Evolutionary conservation across 2,329 filamentous ascomycete genomes (phyloP), one percentile per base, ranked within the genome.

Genomic region (Exophiala sideris): DNA sequence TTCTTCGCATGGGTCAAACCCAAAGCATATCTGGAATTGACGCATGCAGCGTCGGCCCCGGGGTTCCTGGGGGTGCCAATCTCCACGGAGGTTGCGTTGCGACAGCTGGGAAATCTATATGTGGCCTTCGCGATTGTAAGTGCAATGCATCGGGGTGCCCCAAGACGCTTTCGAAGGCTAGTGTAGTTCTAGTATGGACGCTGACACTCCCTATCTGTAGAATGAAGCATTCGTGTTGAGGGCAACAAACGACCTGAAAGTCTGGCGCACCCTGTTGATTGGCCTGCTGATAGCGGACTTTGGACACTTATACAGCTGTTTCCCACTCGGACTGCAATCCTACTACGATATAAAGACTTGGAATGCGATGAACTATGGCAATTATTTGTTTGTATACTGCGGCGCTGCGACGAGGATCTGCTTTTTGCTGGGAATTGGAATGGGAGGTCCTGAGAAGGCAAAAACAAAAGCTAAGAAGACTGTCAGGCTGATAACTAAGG

Each of bases 91-190:
- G 82, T 91, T 54, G 83, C 83, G 38, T 76, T 91, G 64, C 83
- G 84, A 14, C 88, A 92, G 72, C 79, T 92, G 32, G 86, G 86
- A 40, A 91, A 90, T 70, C 76, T 91, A 58, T 92, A 91, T 72
- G 70, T 91, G 36, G 80, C 88, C 54, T 89, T 91, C 69, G 83
- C 86, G 51, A 71, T 92, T 65, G 24, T 29, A 29, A 29, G 24
- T 29, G 24, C 24, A 29, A 29, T 29, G 24, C 7, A 29, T 8
- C 24, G 2, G 24, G 7, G 5, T 29, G 24, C 1, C 24, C 24
- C 24, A 29, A 29, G 24, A 29, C 24, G 24, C 24, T 29, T 5
- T 29, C 5, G 7, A 29, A 29, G 5, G 24, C 5, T 5, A 8
- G 24, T 29, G 24, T 5, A 29, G 24, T 5, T 8, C 24, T 5